Evolutionary conservation across 305 asterid genomes (phyloP).

Genomic region (Caryopteris hybrid): DNA sequence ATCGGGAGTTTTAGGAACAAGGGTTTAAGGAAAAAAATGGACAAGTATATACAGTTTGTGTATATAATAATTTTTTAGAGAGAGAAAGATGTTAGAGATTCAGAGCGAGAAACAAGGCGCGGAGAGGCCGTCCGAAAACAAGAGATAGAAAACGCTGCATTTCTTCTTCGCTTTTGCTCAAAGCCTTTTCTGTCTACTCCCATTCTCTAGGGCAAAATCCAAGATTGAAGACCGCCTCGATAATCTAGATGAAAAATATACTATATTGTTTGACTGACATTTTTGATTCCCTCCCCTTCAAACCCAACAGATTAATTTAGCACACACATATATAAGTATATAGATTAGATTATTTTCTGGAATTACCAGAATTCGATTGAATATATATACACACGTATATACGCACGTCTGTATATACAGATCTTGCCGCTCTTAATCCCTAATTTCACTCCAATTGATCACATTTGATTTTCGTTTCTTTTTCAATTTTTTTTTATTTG

Average conservation of each 20-base stretch:
- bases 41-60: background rate
- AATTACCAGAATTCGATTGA: constrained; percentile 27
- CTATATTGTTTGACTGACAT: constrained; percentile 21
- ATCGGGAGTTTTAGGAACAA: constrained; percentile 25
- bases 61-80: constrained; percentile 19
- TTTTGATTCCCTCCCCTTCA: constrained; percentile 16
- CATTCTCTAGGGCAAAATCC: constrained; percentile 54
- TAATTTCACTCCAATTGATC: constrained; percentile 40
- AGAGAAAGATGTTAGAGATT: constrained; percentile 24
- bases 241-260: constrained; percentile 25
- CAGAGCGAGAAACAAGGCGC: constrained; percentile 67
- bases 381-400: constrained; percentile 12
- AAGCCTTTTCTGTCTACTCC: constrained; percentile 31
- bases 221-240: constrained; percentile 29
- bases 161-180: constrained; percentile 26
- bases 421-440: constrained; percentile 52
- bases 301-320: constrained; percentile 15
- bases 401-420: constrained; percentile 30
- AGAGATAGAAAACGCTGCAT: constrained; percentile 39
- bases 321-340: constrained; percentile 5
- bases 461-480: constrained; percentile 24
- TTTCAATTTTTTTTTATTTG: background rate
- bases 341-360: constrained; percentile 26
- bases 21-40: constrained; percentile 25
- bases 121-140: constrained; percentile 58